Base-by-base conservation (phyloP, 345 rosid genomes). In the Anacardium occidentale region DNA sequence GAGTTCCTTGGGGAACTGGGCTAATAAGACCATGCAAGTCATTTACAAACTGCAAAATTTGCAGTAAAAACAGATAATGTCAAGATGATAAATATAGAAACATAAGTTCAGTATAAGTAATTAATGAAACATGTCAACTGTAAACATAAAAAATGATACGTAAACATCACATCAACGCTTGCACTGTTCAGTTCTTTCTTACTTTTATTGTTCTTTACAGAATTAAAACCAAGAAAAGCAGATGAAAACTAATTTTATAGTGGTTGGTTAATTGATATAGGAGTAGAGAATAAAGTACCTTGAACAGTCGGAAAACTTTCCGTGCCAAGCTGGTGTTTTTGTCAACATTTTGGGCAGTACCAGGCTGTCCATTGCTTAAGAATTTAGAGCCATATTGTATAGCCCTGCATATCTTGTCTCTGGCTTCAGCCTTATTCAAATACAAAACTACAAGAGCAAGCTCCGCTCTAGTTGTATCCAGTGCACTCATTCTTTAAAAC, bases 321-420 rank as follows among this genome's bases (percentile, higher is more conserved):
- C 99, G 76, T 7, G 99, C 99, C 89, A 96, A 83, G 82, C 95
- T 96, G 73, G 99, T 96, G 44, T 90, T 84, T 76, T 89, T 93
- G 83, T 96, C 97, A 17, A 96, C 97, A 75, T 76, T 90, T 83
- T 91, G 97, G 70, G 99, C 97, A 0, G 95, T 89, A 76, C 99
- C 97, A 76, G 99, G 89, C 69, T 90, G 76, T n/a, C 99, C 99
- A 65, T 84, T 55, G 54, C 99, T 96, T 78, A 96, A 26, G 77
- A 93, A 96, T 75, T 89, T 93, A 1, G 98, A 93, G 77, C 99
- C 99, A 74, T 89, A 93, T 50, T 93, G 99, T 78, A 96, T 96
- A 62, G 97, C 98, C 84, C 99, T 87, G 76, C 98, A 96, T 64
- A 96, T 90, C 97, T 96, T 96, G 82, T 96, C 99, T 82, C 99